phyloP scores from a whole-genome alignment of 352 stramenopile species.

The Phytophthora foliorum region DNA sequence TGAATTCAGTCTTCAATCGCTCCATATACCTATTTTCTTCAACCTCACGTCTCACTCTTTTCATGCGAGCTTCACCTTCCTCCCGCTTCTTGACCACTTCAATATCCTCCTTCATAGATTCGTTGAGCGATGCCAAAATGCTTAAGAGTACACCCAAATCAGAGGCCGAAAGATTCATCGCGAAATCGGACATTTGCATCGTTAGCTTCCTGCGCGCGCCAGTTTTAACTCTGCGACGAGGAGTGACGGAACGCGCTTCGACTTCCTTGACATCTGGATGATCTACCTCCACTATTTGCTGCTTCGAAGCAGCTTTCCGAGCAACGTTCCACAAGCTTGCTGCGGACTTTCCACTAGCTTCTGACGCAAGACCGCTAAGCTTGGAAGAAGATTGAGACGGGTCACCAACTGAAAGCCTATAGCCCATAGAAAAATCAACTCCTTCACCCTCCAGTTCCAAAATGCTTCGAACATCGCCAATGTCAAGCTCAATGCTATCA shows the following conservation, averaged over 20 bases:
- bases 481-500: conserved; percentile 81
- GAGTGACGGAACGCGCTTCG: conserved; percentile 40
- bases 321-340: conserved; percentile 71
- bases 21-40: conserved; percentile 80
- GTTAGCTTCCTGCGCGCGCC: conserved; percentile 69
- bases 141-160: conserved; percentile 86
- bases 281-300: conserved; percentile 70
- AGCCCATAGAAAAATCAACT: conserved; percentile 82
- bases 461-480: conserved; percentile 78
- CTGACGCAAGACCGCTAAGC: conserved; percentile 10
- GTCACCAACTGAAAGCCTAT: conserved; percentile 70
- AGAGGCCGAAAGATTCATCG: conserved; percentile 81
- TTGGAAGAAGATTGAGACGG: conserved; percentile 32
- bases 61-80: conserved; percentile 54
- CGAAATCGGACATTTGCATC: conserved; percentile 89
- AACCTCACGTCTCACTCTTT: conserved; percentile 55
- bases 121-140: conserved; percentile 72
- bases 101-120: conserved; percentile 77
- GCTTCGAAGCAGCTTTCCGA: conserved; percentile 58
- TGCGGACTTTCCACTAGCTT: conserved; percentile 38
- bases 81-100: conserved; percentile 68
- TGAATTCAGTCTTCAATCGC: conserved; percentile 80
- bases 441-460: conserved; percentile 90
- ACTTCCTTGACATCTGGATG: conserved; percentile 55
- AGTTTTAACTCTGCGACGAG: conserved; percentile 50